Evolutionary conservation across 2,329 filamentous ascomycete species (phyloP), one percentile per base, ranked within the genome.

Genomic region (Thelonectria blattea): DNA sequence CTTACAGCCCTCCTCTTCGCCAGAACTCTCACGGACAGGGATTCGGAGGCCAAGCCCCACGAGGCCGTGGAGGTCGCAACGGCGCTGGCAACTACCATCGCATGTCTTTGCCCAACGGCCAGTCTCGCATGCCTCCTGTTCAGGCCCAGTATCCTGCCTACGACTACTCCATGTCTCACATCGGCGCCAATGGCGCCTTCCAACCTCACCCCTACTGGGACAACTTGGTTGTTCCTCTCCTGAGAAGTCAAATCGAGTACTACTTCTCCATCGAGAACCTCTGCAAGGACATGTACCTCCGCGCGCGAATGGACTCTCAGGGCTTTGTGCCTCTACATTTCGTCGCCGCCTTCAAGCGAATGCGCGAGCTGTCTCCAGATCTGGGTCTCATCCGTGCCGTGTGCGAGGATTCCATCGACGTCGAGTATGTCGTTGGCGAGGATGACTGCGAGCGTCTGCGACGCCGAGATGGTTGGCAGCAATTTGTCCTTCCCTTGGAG

Each of bases 211-310:
- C 71, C 5, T 84, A 85, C 86, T 71, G 83, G 80, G 63, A 84
- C 68, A 88, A 89, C 71, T 67, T 76, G 64, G 52, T 75, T 15
- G 48, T 81, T 39, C 68, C 75, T 3, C 73, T 81, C 48, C 73
- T 86, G 50, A 81, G 78, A 56, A 74, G 73, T 65, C 80, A 84
- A 72, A 85, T 93, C 39, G 92, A 97, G 71, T 99, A 97, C 80
- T 99, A 99, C 78, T 97, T 99, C 78, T 98, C 94, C 0, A 85
- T 97, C 27, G 91, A 97, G 72, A 99, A 99, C 74, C 83, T 98
- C 51, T 91, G 92, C 83, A 97, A 97, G 78, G 95, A 99, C 72
- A 83, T 91, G 71, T 98, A 88, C 76, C 83, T 99, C 60, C 89
- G 95, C 58, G 88, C 87, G 71, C 89, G 93, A 69, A 98, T 99